Conservation (phyloP, 2,329 filamentous ascomycete species). For the Exophiala alcalophila region DNA sequence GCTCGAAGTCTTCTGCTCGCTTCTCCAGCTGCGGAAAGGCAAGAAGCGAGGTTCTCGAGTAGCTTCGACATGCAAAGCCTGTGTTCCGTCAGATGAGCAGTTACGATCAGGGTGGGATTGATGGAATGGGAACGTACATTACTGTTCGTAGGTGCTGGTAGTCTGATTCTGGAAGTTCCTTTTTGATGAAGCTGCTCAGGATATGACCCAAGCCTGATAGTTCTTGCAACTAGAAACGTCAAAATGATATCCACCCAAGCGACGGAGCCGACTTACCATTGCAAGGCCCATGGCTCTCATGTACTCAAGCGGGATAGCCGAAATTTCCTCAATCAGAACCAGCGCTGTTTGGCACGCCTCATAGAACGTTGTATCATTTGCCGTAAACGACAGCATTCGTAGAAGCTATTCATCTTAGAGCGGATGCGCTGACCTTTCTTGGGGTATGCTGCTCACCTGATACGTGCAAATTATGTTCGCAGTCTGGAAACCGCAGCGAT, state of each 20-base stretch:
- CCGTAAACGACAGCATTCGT: constrained; percentile 9
- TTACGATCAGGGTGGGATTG: background rate
- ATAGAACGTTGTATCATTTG: constrained; percentile 10
- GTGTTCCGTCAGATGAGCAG: background rate
- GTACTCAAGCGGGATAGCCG: constrained; percentile 14
- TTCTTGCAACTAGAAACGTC: constrained; percentile 14
- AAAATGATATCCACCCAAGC: background rate
- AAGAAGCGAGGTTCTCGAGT: constrained; percentile 10
- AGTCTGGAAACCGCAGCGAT: constrained; percentile 11
- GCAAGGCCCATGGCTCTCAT: constrained; percentile 13
- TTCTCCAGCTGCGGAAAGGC: constrained; percentile 8
- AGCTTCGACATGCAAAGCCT: constrained; percentile 19
- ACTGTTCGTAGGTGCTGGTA: constrained; percentile 17
- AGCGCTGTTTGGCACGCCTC: constrained; percentile 12
- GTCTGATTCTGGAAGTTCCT: constrained; percentile 11
- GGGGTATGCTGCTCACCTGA: constrained; percentile 8
- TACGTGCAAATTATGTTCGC: constrained; percentile 15
- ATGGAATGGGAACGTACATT: constrained; percentile 6
- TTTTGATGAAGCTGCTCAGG: constrained; percentile 15
- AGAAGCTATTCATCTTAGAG: background rate
- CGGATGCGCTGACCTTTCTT: background rate
- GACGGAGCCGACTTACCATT: constrained; percentile 5
- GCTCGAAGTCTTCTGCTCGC: constrained; percentile 7
- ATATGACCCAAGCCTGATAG: constrained; percentile 17
- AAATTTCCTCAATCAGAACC: constrained; percentile 17